Evolutionary conservation across 176 grass and related monocot species (phyloP).

Genomic region (Oryza punctata): DNA sequence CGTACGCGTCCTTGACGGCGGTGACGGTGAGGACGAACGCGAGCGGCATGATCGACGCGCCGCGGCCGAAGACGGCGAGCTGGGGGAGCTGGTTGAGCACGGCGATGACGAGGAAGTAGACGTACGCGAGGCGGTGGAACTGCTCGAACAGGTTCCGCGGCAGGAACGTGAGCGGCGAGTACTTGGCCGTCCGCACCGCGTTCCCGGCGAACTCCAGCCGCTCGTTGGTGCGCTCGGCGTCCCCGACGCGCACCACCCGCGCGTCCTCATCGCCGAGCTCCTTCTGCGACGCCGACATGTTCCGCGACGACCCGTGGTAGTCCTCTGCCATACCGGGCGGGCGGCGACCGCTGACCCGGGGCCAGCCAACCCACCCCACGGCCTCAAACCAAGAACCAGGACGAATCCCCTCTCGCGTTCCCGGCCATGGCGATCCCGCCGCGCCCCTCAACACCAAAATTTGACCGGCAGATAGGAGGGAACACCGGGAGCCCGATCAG

Average conservation of each 20-base stretch:
- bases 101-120: constrained; percentile 95
- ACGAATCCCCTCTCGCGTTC: background rate
- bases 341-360: background rate
- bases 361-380: background rate
- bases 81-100: constrained; percentile 94
- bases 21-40: constrained; percentile 83
- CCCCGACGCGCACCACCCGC: constrained; percentile 64
- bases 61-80: constrained; percentile 74
- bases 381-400: constrained; percentile 4
- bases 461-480: background rate
- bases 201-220: constrained; percentile 67
- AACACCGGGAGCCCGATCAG: background rate
- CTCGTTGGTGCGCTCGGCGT: constrained; percentile 54
- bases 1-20: constrained; percentile 95
- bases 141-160: constrained; percentile 97
- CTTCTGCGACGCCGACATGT: constrained; percentile 63
- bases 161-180: constrained; percentile 85
- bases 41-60: constrained; percentile 77
- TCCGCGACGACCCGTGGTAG: constrained; percentile 63
- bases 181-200: constrained; percentile 86
- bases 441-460: constrained; percentile 14
- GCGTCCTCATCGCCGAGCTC: constrained; percentile 80
- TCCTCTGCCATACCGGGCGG: constrained; percentile 50
- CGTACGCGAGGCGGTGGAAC: constrained; percentile 90
- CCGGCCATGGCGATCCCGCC: constrained; percentile 12